Conservation (phyloP, 305 asterid species). For the Fraxinus baroniana region DNA sequence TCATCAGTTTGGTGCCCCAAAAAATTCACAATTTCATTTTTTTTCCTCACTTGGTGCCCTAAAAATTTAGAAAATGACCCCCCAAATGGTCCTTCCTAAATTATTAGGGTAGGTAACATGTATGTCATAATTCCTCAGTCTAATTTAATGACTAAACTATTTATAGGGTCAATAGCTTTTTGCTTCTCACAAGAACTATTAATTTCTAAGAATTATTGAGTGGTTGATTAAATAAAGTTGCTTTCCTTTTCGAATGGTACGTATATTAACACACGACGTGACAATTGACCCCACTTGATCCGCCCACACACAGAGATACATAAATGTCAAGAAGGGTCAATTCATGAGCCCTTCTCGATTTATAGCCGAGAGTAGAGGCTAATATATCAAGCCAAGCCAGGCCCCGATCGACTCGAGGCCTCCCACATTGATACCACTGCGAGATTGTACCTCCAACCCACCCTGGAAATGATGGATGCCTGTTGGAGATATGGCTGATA, state of each 20-base stretch:
- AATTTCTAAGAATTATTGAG: not conserved
- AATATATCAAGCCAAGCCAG: not conserved
- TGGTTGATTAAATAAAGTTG: not conserved
- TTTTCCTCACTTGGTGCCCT: not conserved
- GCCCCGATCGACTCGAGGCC: not conserved
- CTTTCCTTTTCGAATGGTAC: not conserved
- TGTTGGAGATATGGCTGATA: slow-evolving; percentile 18
- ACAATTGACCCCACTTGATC: not conserved
- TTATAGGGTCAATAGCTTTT: not conserved
- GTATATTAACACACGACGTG: not conserved
- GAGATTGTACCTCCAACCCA: slow-evolving; percentile 36
- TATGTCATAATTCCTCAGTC: not conserved
- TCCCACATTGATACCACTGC: not conserved
- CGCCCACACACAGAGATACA: not conserved
- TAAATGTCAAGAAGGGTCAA: not conserved
- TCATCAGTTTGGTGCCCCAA: not conserved
- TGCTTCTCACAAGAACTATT: not conserved
- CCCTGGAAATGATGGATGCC: slow-evolving; percentile 46
- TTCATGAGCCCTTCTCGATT: not conserved
- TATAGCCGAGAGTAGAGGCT: not conserved
- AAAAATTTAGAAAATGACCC: slow-evolving; percentile 1
- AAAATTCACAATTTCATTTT: not conserved
- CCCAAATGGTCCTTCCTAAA: not conserved
- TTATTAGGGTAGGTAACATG: slow-evolving; percentile 2
- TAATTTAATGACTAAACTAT: not conserved